These are phyloP conservation scores for Amanita pallidorosea DNA, from an alignment of 768 basidiomycete species.

Conservation along the genomic window DNA sequence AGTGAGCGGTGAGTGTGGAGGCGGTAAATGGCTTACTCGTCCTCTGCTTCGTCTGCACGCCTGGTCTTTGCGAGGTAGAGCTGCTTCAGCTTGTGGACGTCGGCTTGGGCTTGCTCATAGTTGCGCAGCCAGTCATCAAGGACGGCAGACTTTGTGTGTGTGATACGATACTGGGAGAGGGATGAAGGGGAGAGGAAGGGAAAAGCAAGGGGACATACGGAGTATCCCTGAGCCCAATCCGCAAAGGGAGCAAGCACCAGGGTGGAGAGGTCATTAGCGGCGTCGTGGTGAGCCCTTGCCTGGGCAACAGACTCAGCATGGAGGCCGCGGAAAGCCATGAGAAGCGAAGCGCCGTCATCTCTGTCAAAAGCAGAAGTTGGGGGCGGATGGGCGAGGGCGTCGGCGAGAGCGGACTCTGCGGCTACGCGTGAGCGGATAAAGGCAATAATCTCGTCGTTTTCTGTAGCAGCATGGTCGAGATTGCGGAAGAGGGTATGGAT, in stretches of 20 bases:
- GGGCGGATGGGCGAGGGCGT: constrained; percentile 40
- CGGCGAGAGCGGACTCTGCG: constrained; percentile 59
- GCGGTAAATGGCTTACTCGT: constrained; percentile 57
- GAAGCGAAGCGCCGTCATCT: constrained; percentile 81
- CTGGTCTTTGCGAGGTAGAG: constrained; percentile 70
- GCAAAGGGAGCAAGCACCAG: constrained; percentile 76
- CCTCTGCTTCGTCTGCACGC: constrained; percentile 85
- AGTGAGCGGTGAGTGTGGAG: constrained; percentile 8
- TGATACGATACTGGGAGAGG: constrained; percentile 45
- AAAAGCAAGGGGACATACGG: constrained; percentile 27
- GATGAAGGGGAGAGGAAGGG: constrained; percentile 7
- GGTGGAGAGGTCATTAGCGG: constrained; percentile 66
- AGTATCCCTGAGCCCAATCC: constrained; percentile 68
- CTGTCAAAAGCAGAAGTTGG: constrained; percentile 46
- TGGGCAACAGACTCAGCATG: constrained; percentile 63
- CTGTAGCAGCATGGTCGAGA: constrained; percentile 66
- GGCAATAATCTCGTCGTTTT: constrained; percentile 74
- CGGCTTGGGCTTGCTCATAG: constrained; percentile 60
- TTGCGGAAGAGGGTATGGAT: constrained; percentile 68
- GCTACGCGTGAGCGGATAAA: constrained; percentile 64
- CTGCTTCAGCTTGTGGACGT: constrained; percentile 66
- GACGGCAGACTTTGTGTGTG: constrained; percentile 42
- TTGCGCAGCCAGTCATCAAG: constrained; percentile 57
- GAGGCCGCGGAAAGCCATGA: constrained; percentile 71
- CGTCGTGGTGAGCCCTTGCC: constrained; percentile 61